Base-by-base conservation (phyloP, 352 stramenopile species). In the Globisporangium spiculum region DNA sequence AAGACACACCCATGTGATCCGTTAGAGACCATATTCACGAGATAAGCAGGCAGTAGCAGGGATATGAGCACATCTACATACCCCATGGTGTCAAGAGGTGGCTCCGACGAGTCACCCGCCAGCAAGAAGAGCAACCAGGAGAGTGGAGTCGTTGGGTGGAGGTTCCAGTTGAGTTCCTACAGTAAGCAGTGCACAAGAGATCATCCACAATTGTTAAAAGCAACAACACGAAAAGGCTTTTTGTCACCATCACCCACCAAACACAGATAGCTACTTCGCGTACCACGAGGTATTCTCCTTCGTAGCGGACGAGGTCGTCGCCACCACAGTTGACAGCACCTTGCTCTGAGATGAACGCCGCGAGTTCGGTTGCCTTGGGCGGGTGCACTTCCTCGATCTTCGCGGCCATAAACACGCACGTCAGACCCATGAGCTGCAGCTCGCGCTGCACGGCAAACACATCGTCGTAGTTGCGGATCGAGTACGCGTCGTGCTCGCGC, bases 351-450 rank as follows among this genome's bases (percentile, higher is more conserved):
- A 90, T 73, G 69, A 79, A 92, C 26, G 77, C 71, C 6, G 80
- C 83, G n/a, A 93, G 73, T 32, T 93, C 86, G 5, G 78, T 79
- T 0, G 81, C 81, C 68, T 93, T 93, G 27, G 86, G 86, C 24
- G 86, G 86, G 52, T 92, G 83, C 14, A 93, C 84, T 60, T 93
- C 86, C 69, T 93, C 86, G 63, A 93, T 93, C 79, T 93, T 93
- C 56, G 83, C 83, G n/a, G 86, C 86, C 75, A 93, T 90, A 67
- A 92, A 93, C 52, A 93, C 86, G 59, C 83, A 92, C 20, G 70
- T 70, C 38, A 92, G 60, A 1, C 82, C 83, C 20, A 91, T 64
- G 41, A 90, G 72, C 53, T 83, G 79, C 56, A 92, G 72, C 71
- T 90, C 81, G 30, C 77, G 71, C 74, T 89, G 86, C 56, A 85